These are phyloP conservation scores for Chlorencoelia australis DNA, from an alignment of 2,329 filamentous ascomycete genomes.

Conservation along the genomic window DNA sequence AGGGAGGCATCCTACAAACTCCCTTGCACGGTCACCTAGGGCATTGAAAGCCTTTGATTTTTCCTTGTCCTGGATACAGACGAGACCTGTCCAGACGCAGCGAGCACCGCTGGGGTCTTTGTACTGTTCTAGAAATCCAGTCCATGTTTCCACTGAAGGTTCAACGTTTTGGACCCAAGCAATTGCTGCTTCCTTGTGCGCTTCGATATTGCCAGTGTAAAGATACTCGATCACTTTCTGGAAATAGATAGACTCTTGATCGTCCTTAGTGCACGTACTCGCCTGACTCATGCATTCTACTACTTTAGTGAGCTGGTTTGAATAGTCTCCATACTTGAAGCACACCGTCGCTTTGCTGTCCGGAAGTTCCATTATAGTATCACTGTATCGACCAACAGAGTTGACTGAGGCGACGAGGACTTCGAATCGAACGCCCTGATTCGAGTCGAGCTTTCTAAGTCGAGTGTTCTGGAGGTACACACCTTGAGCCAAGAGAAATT, in stretches of 20 bases:
- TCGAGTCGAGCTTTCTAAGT: slow-evolving; percentile 31
- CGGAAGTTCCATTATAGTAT: slow-evolving; percentile 11
- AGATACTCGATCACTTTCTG: slow-evolving; percentile 45
- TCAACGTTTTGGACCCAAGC: slow-evolving; percentile 49
- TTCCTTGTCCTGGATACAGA: slow-evolving; percentile 54
- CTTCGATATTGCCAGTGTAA: slow-evolving; percentile 41
- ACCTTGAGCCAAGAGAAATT: slow-evolving; percentile 38
- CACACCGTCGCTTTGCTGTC: slow-evolving; percentile 26
- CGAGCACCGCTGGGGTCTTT: slow-evolving; percentile 49
- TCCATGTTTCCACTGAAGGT: slow-evolving; percentile 45
- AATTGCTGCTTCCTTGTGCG: slow-evolving; percentile 44
- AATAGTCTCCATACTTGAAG: slow-evolving; percentile 43
- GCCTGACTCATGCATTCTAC: slow-evolving; percentile 41
- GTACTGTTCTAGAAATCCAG: slow-evolving; percentile 55
- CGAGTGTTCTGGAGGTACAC: slow-evolving; percentile 49
- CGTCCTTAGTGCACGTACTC: slow-evolving; percentile 39
- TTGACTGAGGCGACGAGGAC: slow-evolving; percentile 32
- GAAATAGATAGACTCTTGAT: slow-evolving; percentile 41
- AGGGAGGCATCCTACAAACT: slow-evolving; percentile 52
- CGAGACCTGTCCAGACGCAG: slow-evolving; percentile 50
- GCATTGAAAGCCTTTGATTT: slow-evolving; percentile 49
- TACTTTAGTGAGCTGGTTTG: slow-evolving; percentile 39
- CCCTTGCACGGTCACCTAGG: slow-evolving; percentile 52
- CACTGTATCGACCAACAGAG: background rate
- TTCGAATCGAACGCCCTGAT: slow-evolving; percentile 33